Evolutionary conservation across 2,329 filamentous ascomycete species (phyloP).

Genomic region (Colletotrichum limetticola): DNA sequence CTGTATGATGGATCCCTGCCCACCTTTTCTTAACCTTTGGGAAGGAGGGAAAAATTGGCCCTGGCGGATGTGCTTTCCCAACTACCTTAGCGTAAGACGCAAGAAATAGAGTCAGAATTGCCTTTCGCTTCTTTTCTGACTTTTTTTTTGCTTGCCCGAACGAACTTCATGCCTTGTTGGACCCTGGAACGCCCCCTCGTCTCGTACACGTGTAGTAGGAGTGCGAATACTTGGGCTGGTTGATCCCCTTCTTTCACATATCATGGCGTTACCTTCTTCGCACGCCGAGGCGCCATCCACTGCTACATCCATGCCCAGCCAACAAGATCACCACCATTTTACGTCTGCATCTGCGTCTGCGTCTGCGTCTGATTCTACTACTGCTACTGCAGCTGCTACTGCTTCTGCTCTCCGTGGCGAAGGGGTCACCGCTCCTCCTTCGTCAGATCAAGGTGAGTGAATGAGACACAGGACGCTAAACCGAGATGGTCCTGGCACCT

Average conservation of each 20-base stretch:
- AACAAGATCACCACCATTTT: conserved; percentile 13
- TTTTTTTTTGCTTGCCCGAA: neutral
- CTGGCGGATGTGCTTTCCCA: conserved; percentile 6
- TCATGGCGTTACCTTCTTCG: conserved; percentile 12
- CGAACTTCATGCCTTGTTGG: conserved; percentile 11
- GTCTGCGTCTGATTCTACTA: neutral
- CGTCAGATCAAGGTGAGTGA: conserved; percentile 26
- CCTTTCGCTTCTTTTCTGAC: neutral
- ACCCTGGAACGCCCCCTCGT: conserved; percentile 6
- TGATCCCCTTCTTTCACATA: neutral
- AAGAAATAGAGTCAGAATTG: conserved; percentile 17
- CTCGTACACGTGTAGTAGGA: neutral
- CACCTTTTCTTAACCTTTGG: neutral
- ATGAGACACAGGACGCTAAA: conserved; percentile 2
- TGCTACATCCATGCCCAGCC: conserved; percentile 8
- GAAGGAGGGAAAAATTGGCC: neutral
- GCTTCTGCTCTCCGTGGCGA: neutral
- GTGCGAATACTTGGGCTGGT: neutral
- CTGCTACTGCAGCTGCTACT: neutral
- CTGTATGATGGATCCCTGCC: neutral
- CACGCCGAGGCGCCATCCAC: conserved; percentile 5
- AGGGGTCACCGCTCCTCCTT: conserved; percentile 19
- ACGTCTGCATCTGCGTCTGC: neutral
- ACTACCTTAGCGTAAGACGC: neutral
- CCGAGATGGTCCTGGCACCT: conserved; percentile 20